Evolutionary conservation across 2,329 filamentous ascomycete species (phyloP).

Genomic region (Penicillium sp.): DNA sequence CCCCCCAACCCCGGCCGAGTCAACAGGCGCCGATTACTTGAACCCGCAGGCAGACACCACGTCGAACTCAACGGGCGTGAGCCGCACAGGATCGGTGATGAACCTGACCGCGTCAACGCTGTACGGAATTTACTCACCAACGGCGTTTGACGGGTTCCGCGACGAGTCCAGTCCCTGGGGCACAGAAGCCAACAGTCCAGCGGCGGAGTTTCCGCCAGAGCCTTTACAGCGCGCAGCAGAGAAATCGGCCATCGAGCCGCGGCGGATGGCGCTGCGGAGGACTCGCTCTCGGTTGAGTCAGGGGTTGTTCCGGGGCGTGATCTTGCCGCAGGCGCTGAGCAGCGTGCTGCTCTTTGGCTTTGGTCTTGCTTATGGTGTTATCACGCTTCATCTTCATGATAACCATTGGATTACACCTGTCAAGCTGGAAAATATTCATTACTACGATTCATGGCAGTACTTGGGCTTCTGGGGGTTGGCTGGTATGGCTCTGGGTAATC

Average conservation of each 20-base stretch:
- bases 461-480: conserved; percentile 77
- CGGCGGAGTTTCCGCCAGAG: conserved; percentile 40
- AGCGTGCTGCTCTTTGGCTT: conserved; percentile 69
- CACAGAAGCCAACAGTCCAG: conserved; percentile 69
- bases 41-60: conserved; percentile 30
- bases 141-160: conserved; percentile 53
- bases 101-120: conserved; percentile 89
- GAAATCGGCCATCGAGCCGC: conserved; percentile 34
- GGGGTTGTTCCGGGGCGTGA: conserved; percentile 40
- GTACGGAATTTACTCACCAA: conserved; percentile 82
- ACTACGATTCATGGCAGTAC: conserved; percentile 61
- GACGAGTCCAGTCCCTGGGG: conserved; percentile 74
- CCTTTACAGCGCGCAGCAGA: conserved; percentile 31
- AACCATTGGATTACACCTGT: conserved; percentile 62
- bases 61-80: conserved; percentile 47
- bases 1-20: conserved; percentile 42
- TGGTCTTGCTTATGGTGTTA: conserved; percentile 76
- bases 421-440: conserved; percentile 56
- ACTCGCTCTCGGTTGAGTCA: conserved; percentile 38
- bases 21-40: conserved; percentile 35
- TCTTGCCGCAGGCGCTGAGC: conserved; percentile 58
- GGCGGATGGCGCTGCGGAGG: conserved; percentile 30
- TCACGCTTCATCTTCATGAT: conserved; percentile 77
- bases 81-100: conserved; percentile 72
- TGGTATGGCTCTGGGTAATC: conserved; percentile 72